Evolutionary conservation across 169 alveolate species (phyloP), one percentile per base, ranked within the genome.

Genomic region (Eimeria falciformis): DNA sequence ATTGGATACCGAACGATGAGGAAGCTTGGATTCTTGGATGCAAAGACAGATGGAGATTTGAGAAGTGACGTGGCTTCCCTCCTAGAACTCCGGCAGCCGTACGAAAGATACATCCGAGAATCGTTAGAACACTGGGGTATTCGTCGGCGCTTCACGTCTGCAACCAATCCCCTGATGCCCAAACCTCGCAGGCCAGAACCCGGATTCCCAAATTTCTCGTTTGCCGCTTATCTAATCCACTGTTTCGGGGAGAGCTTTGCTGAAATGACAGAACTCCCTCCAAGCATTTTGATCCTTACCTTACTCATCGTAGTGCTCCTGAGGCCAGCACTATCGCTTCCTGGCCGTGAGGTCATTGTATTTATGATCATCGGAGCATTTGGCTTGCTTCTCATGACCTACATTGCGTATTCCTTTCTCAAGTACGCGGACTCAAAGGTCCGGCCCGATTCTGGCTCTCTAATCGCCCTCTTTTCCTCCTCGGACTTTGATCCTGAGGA

Each of bases 341-440:
- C 77, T 1, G 92, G 92, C 4, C 47, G 92, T 3, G 92, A 87
- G 23, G 40, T 87, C 46, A 87, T 87, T 4, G 73, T 37, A 12
- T 71, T 87, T 73, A 87, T 87, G 92, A 33, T 71, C 23, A 3
- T 71, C 11, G 86, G 66, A 17, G 92, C 92, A 27, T 87, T 87
- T 46, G 85, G 71, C 17, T 78, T 87, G 17, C 92, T 87, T 50
- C n/a, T 78, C 18, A 27, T 75, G 47, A 87, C 92, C 5, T 40
- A 11, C 21, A 43, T 87, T 5, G 77, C 92, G 18, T n/a, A 12
- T 25, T 11, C 55, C 21, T 87, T 56, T 47, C 43, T 69, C 25
- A 46, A 43, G 21, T 56, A 47, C 33, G 78, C 58, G 27, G 68
- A 68, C 11, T 55, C 29, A 5, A 87, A 71, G 33, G 47, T 87